These are phyloP conservation scores for Neonectria coccinea DNA, from an alignment of 2,329 filamentous ascomycete genomes.

Conservation along the genomic window DNA sequence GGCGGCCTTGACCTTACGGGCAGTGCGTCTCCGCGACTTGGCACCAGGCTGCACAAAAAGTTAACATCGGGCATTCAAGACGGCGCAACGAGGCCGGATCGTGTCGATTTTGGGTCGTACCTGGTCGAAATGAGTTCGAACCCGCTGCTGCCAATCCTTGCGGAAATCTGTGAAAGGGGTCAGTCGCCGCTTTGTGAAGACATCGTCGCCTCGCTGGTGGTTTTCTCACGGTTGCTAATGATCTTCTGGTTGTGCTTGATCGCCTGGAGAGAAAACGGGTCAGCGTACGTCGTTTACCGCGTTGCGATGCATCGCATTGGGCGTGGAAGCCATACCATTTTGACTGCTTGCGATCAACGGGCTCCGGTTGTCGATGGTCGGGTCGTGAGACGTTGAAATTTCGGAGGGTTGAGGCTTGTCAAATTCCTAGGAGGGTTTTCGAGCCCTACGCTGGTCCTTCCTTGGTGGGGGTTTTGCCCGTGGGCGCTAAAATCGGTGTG, in stretches of 20 bases:
- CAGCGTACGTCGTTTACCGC: constrained; percentile 42
- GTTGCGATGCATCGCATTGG: constrained; percentile 39
- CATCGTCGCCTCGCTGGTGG: constrained; percentile 47
- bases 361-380: constrained; percentile 57
- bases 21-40: constrained; percentile 92
- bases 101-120: constrained; percentile 65
- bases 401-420: constrained; percentile 54
- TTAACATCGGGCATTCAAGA: constrained; percentile 50
- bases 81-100: constrained; percentile 30
- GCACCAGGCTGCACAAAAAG: constrained; percentile 80
- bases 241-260: constrained; percentile 99
- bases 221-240: constrained; percentile 87
- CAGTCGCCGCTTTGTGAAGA: constrained; percentile 52
- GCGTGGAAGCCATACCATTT: constrained; percentile 59
- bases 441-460: constrained; percentile 55
- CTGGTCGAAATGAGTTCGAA: constrained; percentile 99
- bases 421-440: constrained; percentile 58
- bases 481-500: constrained; percentile 38
- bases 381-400: constrained; percentile 55
- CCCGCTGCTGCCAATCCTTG: constrained; percentile 99
- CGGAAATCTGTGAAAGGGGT: constrained; percentile 80
- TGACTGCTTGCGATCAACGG: constrained; percentile 66
- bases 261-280: constrained; percentile 68
- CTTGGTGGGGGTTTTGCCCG: constrained; percentile 47
- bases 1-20: constrained; percentile 94